A percentile compares a stretch with the other conserved stretches of the same genome.
Conservation (phyloP, 2,329 filamentous ascomycete genomes). For the Penicillium sp. region DNA sequence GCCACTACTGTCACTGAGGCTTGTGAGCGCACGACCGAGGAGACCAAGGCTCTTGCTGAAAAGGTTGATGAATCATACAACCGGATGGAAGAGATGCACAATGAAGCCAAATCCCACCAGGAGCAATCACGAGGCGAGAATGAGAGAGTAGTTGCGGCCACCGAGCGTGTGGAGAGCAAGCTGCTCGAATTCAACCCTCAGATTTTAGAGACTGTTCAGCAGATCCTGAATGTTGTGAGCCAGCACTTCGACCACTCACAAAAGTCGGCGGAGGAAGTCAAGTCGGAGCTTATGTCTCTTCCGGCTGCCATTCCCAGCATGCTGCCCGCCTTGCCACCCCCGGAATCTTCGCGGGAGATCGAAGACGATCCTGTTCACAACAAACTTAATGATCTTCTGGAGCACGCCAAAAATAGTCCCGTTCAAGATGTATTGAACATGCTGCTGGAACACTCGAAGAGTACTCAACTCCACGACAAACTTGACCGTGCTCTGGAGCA, state of each 20-base stretch:
- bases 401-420: conserved; percentile 47
- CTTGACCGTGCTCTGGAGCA: conserved; percentile 48
- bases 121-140: conserved; percentile 79
- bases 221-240: conserved; percentile 77
- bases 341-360: conserved; percentile 51
- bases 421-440: conserved; percentile 60
- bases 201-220: conserved; percentile 80
- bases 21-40: conserved; percentile 81
- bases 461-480: conserved; percentile 58
- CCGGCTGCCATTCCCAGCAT: conserved; percentile 56
- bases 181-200: conserved; percentile 83
- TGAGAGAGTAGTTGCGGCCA: conserved; percentile 68
- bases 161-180: conserved; percentile 75
- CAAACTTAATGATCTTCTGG: conserved; percentile 54
- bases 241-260: conserved; percentile 89
- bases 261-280: conserved; percentile 61
- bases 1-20: conserved; percentile 77
- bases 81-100: conserved; percentile 71
- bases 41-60: conserved; percentile 81
- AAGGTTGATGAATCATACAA: conserved; percentile 75
- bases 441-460: conserved; percentile 50
- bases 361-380: conserved; percentile 64
- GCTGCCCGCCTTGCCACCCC: conserved; percentile 51
- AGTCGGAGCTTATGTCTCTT: conserved; percentile 53
- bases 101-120: conserved; percentile 74